Conservation (phyloP, 2,329 filamentous ascomycete species). For the Fusarium nanum region DNA sequence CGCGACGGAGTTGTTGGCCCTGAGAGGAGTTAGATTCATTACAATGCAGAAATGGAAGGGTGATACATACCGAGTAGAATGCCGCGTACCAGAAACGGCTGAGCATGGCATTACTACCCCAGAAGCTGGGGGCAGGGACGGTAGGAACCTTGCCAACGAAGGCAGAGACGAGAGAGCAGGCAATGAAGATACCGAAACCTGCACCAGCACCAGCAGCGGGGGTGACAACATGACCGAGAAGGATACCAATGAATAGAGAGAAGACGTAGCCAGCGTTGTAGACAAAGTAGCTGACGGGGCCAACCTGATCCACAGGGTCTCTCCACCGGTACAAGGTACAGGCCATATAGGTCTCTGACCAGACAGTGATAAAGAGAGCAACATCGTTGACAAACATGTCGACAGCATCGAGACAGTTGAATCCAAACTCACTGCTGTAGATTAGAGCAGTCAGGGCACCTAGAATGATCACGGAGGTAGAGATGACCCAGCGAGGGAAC, state of each 20-base stretch:
- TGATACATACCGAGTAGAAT: conserved; percentile 62
- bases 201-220: conserved; percentile 58
- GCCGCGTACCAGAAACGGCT: conserved; percentile 61
- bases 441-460: conserved; percentile 62
- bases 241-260: conserved; percentile 60
- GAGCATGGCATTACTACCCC: conserved; percentile 52
- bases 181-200: conserved; percentile 61
- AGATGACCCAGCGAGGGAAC: conserved; percentile 55
- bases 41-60: no score
- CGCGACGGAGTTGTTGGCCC: conserved; percentile 64
- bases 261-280: conserved; percentile 62
- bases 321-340: conserved; percentile 63
- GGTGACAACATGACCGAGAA: conserved; percentile 58
- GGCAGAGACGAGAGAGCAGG: conserved; percentile 51
- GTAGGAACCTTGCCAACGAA: conserved; percentile 55
- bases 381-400: conserved; percentile 66
- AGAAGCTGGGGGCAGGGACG: conserved; percentile 55
- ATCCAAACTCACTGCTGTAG: conserved; percentile 67
- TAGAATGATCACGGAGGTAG: conserved; percentile 57
- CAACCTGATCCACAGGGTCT: conserved; percentile 57
- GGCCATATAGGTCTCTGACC: conserved; percentile 61
- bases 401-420: conserved; percentile 62
- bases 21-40: no score
- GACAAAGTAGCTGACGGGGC: conserved; percentile 53
- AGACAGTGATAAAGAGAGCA: conserved; percentile 63